Evolutionary conservation across 257 asterid genomes (phyloP), one percentile per base, ranked within the genome.

Genomic region (Solanum pennellii): DNA sequence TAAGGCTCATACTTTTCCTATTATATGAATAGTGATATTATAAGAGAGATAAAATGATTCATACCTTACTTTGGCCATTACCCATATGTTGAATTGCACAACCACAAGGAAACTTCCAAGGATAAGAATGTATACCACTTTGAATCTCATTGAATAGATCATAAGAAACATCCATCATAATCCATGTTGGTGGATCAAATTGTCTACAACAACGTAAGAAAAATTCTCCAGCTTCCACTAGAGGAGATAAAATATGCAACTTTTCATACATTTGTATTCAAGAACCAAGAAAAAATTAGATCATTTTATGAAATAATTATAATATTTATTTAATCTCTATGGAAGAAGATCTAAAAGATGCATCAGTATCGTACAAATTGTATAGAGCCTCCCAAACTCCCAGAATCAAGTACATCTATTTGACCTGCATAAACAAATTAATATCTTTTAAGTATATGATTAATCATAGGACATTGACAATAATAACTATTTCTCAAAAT

Each of bases 91-190:
- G 92, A 90, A 95, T 91, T 88, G 91, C 68, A 77, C 98, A 93
- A 27, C 98, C 96, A 1, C 95, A 95, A 45, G 98, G 95, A 83
- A 93, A 89, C 90, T 88, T 95, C 98, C 95, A 91, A 5, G 92
- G 1, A 87, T 83, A 90, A 59, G 89, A 88, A 33, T 93, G 89
- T 86, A 86, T 87, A 88, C 89, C 89, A 77, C 87, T 91, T 71
- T 88, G 90, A 72, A 86, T 44, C 86, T 87, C 93, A 82, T 89
- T 92, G 72, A 91, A 69, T 72, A 88, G 85, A 77, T 94, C 94
- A 83, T 90, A 91, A 12, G 97, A 96, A 27, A 93, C 90, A 87
- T 94, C 94, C 6, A 89, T 95, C 88, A 96, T 88, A 35, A 90
- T 62, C 98, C 98, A 95, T 72, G 91, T 91, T 80, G 47, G 88